A percentile compares a stretch with the other conserved stretches of the same genome.
phyloP scores from a whole-genome alignment of 164 flowering plant species.

The Magnolia changhungtana region DNA sequence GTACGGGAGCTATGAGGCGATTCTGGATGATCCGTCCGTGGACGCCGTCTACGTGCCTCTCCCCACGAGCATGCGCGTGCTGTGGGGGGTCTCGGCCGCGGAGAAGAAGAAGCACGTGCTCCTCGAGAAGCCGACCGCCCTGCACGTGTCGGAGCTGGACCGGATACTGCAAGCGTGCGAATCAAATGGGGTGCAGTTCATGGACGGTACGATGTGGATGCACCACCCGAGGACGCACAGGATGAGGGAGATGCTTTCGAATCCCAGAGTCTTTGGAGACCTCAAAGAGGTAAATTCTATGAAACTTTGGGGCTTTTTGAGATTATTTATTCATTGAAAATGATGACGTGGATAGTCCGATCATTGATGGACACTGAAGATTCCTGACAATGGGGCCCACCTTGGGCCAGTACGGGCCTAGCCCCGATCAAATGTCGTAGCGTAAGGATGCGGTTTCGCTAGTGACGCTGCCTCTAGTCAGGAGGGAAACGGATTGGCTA shows the following conservation, averaged over 20 bases:
- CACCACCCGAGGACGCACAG: conserved; percentile 62
- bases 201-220: conserved; percentile 88
- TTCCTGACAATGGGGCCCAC: too few relatives aligned
- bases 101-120: conserved; percentile 60
- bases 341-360: too few relatives aligned
- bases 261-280: conserved; percentile 45
- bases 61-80: conserved; percentile 55
- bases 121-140: conserved; percentile 68
- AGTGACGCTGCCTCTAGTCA: too few relatives aligned
- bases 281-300: conserved; percentile 34
- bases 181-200: conserved; percentile 57
- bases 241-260: conserved; percentile 49
- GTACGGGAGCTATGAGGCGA: conserved; percentile 56
- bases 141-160: conserved; percentile 51
- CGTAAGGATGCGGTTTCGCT: too few relatives aligned
- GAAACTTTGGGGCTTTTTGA: background rate
- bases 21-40: conserved; percentile 54
- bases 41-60: conserved; percentile 73
- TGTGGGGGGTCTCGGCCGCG: conserved; percentile 60
- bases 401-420: too few relatives aligned
- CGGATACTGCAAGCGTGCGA: conserved; percentile 43
- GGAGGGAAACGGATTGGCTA: too few relatives aligned
- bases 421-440: too few relatives aligned
- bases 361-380: too few relatives aligned
- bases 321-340: too few relatives aligned